phyloP scores from a whole-genome alignment of 1,284 basidiomycete genomes.

The Tilletia indica region DNA sequence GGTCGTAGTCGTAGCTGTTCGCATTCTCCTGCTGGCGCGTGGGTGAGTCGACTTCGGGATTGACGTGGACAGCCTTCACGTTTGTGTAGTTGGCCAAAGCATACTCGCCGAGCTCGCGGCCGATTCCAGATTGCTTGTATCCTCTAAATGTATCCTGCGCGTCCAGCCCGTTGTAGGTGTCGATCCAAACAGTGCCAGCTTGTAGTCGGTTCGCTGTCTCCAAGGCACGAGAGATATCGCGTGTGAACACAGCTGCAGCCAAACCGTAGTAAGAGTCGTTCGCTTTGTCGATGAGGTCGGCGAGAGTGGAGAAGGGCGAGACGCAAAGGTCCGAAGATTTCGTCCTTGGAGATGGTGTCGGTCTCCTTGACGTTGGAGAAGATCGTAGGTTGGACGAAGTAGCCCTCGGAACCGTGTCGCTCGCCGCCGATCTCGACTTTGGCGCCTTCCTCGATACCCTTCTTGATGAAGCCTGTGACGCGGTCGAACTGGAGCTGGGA shows the following conservation, averaged over 20 bases:
- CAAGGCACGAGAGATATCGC: slow-evolving; percentile 73
- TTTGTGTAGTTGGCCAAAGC: slow-evolving; percentile 69
- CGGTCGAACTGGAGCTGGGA: slow-evolving; percentile 77
- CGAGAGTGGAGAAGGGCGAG: too few relatives aligned
- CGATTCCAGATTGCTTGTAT: slow-evolving; percentile 47
- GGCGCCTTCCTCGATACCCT: slow-evolving; percentile 77
- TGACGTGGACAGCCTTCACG: slow-evolving; percentile 79
- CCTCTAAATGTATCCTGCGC: slow-evolving; percentile 28
- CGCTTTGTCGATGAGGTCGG: slow-evolving; percentile 67
- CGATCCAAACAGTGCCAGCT: slow-evolving; percentile 80
- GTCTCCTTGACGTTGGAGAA: slow-evolving; percentile 65
- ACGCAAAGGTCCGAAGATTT: slow-evolving; percentile 81
- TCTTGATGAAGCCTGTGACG: slow-evolving; percentile 83
- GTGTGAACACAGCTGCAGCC: slow-evolving; percentile 80
- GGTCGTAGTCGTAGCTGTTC: too few relatives aligned
- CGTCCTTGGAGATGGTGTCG: slow-evolving; percentile 85
- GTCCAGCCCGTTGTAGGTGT: slow-evolving; percentile 57
- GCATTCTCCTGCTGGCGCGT: too few relatives aligned
- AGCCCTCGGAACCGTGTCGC: slow-evolving; percentile 67
- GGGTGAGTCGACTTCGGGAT: slow-evolving; percentile 53
- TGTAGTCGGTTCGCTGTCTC: slow-evolving; percentile 73
- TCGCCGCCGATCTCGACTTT: slow-evolving; percentile 74
- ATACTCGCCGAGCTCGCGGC: slow-evolving; percentile 51
- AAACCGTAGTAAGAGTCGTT: slow-evolving; percentile 81
- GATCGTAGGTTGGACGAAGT: slow-evolving; percentile 58